phyloP scores from a whole-genome alignment of 768 basidiomycete species.

The Hysterangium stoloniferum region DNA sequence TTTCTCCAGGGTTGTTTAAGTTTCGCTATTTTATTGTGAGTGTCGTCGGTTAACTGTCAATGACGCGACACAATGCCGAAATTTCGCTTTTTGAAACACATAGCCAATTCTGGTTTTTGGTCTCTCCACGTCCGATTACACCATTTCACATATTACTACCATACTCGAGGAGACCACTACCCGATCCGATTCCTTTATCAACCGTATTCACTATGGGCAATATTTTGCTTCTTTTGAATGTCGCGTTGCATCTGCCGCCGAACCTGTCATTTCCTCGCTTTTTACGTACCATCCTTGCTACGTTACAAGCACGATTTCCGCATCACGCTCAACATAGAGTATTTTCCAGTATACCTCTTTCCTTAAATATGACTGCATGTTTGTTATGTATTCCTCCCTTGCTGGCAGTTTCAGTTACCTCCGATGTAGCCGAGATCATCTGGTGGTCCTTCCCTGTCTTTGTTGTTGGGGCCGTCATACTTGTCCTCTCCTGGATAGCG shows the following conservation, averaged over 20 bases:
- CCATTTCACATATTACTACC: slow-evolving; percentile 11
- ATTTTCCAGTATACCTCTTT: neutral
- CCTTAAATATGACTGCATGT: neutral
- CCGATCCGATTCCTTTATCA: slow-evolving; percentile 36
- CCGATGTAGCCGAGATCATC: slow-evolving; percentile 13
- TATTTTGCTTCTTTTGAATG: slow-evolving; percentile 32
- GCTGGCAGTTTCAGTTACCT: slow-evolving; percentile 38
- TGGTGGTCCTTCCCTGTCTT: slow-evolving; percentile 10
- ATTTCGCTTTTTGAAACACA: slow-evolving; percentile 41
- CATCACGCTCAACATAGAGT: neutral
- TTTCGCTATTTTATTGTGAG: slow-evolving; percentile 42
- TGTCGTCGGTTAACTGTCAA: slow-evolving; percentile 4
- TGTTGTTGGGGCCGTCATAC: neutral
- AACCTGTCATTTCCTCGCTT: slow-evolving; percentile 24
- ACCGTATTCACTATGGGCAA: slow-evolving; percentile 41
- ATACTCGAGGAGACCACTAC: slow-evolving; percentile 18
- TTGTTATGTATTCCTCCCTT: slow-evolving; percentile 42
- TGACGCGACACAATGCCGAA: slow-evolving; percentile 10
- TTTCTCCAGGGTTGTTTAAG: slow-evolving; percentile 35
- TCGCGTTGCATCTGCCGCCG: neutral
- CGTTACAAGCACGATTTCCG: neutral
- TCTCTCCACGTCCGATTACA: slow-evolving; percentile 38
- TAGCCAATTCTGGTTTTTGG: slow-evolving; percentile 35
- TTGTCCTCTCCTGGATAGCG: slow-evolving; percentile 8
- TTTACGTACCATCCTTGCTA: slow-evolving; percentile 25